These are phyloP conservation scores for Phytopythium aichiense DNA, from an alignment of 352 stramenopile species.

Conservation along the genomic window DNA sequence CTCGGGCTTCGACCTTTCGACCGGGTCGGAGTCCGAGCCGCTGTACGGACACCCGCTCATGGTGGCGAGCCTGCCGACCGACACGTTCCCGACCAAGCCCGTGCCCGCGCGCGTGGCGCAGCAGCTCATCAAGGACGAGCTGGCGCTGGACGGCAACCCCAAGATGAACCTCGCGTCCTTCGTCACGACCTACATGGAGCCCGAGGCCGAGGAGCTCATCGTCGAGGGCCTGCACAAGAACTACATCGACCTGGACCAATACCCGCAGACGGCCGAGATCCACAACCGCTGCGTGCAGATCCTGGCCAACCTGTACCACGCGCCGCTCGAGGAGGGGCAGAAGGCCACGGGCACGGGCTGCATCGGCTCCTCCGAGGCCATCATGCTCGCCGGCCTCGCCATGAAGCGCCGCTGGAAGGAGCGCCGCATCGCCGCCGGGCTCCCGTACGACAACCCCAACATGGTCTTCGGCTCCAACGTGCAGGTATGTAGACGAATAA, in stretches of 20 bases:
- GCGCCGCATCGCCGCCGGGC: conserved; percentile 67
- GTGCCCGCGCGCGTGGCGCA: conserved; percentile 80
- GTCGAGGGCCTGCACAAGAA: conserved; percentile 87
- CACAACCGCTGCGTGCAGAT: conserved; percentile 93
- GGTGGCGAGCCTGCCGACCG: conserved; percentile 52
- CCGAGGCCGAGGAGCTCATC: conserved; percentile 89
- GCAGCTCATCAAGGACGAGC: conserved; percentile 88
- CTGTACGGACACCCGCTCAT: conserved; percentile 85
- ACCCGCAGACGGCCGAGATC: conserved; percentile 91
- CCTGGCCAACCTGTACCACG: conserved; percentile 89
- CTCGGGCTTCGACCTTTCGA: conserved; percentile 18
- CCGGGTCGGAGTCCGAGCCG: conserved; percentile 40
- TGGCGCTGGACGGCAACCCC: conserved; percentile 86
- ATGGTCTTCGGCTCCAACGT: conserved; percentile 92
- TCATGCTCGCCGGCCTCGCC: conserved; percentile 88
- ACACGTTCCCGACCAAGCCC: conserved; percentile 56
- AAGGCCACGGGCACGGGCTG: conserved; percentile 81
- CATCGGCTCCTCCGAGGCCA: conserved; percentile 91
- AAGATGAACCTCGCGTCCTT: conserved; percentile 92
- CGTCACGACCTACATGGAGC: conserved; percentile 92
- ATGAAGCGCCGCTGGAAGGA: conserved; percentile 92
- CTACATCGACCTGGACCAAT: conserved; percentile 92
- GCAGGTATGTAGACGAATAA: conserved; percentile 9
- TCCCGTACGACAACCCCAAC: conserved; percentile 87
- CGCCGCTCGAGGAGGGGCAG: conserved; percentile 49